phyloP scores from a whole-genome alignment of 192 early-diverging fungal genomes.

The Umbelopsis sp. region DNA sequence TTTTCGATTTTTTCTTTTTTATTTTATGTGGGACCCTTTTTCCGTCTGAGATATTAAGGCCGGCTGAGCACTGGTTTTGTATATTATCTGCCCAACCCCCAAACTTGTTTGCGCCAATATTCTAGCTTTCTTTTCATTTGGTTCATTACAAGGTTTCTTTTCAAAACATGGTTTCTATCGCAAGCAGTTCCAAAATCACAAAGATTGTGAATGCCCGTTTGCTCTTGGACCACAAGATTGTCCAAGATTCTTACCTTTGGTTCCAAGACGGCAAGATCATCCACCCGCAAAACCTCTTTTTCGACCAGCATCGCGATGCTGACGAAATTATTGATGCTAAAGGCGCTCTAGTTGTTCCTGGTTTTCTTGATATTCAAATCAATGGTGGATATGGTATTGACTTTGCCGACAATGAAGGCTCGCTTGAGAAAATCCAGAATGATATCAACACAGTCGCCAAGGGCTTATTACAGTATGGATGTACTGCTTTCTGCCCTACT shows the following conservation, averaged over 20 bases:
- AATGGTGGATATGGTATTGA: slow-evolving; percentile 85
- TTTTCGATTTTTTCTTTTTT: slow-evolving; percentile 4
- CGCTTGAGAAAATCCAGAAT: slow-evolving; percentile 55
- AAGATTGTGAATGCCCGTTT: slow-evolving; percentile 81
- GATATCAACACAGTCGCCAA: slow-evolving; percentile 70
- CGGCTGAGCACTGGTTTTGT: too few relatives aligned
- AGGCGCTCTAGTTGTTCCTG: slow-evolving; percentile 73
- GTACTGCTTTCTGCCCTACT: slow-evolving; percentile 82
- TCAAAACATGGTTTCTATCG: not conserved
- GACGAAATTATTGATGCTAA: slow-evolving; percentile 73
- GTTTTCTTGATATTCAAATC: slow-evolving; percentile 81
- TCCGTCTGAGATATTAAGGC: not conserved
- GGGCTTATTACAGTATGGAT: slow-evolving; percentile 75
- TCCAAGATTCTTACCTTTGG: slow-evolving; percentile 73
- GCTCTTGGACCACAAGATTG: slow-evolving; percentile 72
- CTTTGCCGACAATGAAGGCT: slow-evolving; percentile 61
- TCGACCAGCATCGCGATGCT: slow-evolving; percentile 60
- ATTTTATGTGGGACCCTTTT: not conserved
- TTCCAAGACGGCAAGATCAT: slow-evolving; percentile 79
- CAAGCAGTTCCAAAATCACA: slow-evolving; percentile 40
- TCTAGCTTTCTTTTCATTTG: not conserved
- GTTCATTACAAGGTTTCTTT: not conserved
- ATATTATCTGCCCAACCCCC: too few relatives aligned
- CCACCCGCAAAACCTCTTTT: slow-evolving; percentile 73
- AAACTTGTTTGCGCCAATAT: too few relatives aligned